phyloP scores from a whole-genome alignment of 2,329 filamentous ascomycete species.

The Epichloe glyceriae region DNA sequence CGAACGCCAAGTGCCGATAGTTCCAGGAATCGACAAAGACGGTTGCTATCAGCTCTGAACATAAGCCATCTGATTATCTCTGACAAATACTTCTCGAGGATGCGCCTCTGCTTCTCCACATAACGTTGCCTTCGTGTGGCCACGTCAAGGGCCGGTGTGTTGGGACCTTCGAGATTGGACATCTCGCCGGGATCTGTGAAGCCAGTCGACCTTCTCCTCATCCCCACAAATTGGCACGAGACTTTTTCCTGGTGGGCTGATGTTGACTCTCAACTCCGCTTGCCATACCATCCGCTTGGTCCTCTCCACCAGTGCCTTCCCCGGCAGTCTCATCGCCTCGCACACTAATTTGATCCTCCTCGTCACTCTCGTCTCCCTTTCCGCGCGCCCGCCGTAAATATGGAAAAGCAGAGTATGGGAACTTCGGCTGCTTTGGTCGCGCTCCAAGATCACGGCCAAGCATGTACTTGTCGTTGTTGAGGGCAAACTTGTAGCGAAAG shows the following conservation, averaged over 20 bases:
- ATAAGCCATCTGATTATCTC: constrained; percentile 95
- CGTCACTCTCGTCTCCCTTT: constrained; percentile 67
- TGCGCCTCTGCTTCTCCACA: constrained; percentile 69
- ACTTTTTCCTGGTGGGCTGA: constrained; percentile 30
- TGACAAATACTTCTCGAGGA: constrained; percentile 79
- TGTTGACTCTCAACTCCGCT: constrained; percentile 21
- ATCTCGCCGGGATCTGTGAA: constrained; percentile 33
- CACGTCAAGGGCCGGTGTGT: constrained; percentile 33
- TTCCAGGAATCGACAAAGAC: constrained; percentile 90
- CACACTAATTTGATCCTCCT: constrained; percentile 42
- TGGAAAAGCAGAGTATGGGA: constrained; percentile 79
- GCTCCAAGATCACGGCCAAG: constrained; percentile 54
- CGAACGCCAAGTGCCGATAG: constrained; percentile 87
- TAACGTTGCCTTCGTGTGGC: constrained; percentile 41
- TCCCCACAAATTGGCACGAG: constrained; percentile 40
- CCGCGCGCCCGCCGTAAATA: constrained; percentile 74
- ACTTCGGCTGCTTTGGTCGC: constrained; percentile 72
- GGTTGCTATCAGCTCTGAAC: constrained; percentile 89
- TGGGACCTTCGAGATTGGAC: constrained; percentile 26
- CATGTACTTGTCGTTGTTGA: constrained; percentile 72
- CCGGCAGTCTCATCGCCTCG: constrained; percentile 32
- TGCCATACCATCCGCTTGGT: constrained; percentile 39
- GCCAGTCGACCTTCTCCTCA: constrained; percentile 40
- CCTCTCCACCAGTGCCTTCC: constrained; percentile 44
- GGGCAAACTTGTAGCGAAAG: constrained; percentile 80